A percentile compares a stretch with the other conserved stretches of the same genome.
Evolutionary conservation across 306 rosid species (phyloP).

Genomic region (Cucumis melo): DNA sequence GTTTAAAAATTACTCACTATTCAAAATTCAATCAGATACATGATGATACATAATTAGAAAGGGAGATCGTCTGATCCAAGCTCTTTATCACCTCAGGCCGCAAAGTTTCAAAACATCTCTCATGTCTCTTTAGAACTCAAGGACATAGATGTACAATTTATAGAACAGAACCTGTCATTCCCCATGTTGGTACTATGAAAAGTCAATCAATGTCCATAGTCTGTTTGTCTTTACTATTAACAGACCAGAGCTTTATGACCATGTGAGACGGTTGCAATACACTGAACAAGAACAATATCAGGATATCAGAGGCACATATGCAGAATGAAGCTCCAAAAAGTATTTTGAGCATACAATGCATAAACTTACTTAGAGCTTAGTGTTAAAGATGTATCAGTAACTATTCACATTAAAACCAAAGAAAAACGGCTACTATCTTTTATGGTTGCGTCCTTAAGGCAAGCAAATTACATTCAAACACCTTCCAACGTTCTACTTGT

Average conservation of each 20-base stretch:
- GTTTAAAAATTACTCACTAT: neutral
- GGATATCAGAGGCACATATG: neutral
- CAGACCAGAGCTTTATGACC: slow-evolving; percentile 65
- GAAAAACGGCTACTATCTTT: neutral
- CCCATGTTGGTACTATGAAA: neutral
- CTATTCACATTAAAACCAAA: neutral
- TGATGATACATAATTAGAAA: neutral
- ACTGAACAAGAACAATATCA: slow-evolving; percentile 9
- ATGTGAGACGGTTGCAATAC: slow-evolving; percentile 29
- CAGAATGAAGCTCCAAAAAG: neutral
- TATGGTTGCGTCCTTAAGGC: neutral
- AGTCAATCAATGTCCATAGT: slow-evolving; percentile 51
- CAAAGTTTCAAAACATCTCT: neutral
- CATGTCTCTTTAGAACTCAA: too few relatives aligned
- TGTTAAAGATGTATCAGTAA: neutral
- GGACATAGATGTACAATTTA: too few relatives aligned
- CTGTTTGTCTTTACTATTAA: slow-evolving; percentile 26
- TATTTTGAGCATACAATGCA: neutral
- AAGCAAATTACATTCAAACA: neutral
- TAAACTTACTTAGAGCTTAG: neutral
- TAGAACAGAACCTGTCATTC: too few relatives aligned
- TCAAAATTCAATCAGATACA: neutral
- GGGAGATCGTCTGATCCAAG: neutral
- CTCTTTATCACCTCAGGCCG: neutral
- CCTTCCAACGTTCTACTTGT: neutral